phyloP scores from a whole-genome alignment of 2,329 filamentous ascomycete genomes.

The Bipolaris zeicola region DNA sequence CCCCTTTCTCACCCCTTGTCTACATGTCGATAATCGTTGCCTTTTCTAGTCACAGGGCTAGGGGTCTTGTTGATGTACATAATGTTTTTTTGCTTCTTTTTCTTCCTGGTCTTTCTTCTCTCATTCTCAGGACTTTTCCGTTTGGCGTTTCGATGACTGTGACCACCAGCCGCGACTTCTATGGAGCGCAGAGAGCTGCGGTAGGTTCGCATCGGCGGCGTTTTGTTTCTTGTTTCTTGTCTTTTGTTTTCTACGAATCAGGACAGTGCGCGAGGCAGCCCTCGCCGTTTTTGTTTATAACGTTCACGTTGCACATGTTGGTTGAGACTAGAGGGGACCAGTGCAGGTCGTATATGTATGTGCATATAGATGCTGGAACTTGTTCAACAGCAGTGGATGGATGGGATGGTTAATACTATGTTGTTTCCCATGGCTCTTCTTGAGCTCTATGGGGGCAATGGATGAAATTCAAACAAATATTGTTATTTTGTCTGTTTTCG shows the following conservation, averaged over 20 bases:
- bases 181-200: conserved; percentile 20
- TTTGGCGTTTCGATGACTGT: conserved; percentile 25
- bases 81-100: conserved; percentile 8
- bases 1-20: background rate
- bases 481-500: no score
- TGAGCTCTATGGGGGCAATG: no score
- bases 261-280: background rate
- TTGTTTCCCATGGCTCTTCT: no score
- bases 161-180: conserved; percentile 26
- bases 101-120: background rate
- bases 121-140: background rate
- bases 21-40: background rate
- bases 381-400: no score
- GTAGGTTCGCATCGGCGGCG: conserved; percentile 31
- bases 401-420: no score
- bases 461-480: no score
- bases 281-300: background rate
- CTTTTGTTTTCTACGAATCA: background rate
- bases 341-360: no score
- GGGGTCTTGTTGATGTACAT: conserved; percentile 12
- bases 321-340: background rate
- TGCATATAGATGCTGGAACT: no score
- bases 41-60: background rate
- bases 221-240: background rate
- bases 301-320: background rate